Conservation (phyloP, 2,329 filamentous ascomycete species). For the Thermomyces lanuginosus region DNA sequence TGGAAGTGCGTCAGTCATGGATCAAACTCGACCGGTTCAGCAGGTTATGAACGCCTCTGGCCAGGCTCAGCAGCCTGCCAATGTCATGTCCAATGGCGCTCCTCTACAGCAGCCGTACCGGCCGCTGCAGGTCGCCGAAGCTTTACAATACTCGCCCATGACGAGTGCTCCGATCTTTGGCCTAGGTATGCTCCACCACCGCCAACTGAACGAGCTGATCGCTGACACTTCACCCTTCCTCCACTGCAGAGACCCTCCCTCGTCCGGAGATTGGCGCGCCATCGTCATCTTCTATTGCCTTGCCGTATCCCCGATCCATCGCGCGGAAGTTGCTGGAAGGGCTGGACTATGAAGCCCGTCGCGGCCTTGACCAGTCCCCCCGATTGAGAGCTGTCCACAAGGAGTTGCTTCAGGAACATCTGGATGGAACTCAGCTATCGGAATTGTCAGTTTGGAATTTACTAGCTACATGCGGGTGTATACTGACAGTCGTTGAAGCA, state of each 20-base stretch:
- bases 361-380: constrained; percentile 40
- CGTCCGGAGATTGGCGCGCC: constrained; percentile 27
- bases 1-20: too few relatives aligned
- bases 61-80: constrained; percentile 12
- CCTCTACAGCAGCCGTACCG: constrained; percentile 14
- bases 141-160: constrained; percentile 34
- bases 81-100: constrained; percentile 12
- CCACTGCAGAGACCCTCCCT: constrained; percentile 22
- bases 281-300: constrained; percentile 24
- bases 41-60: constrained; percentile 25
- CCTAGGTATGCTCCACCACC: constrained; percentile 18
- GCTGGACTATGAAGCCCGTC: constrained; percentile 54
- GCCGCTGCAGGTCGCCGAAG: constrained; percentile 31
- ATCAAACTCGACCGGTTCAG: constrained; percentile 26
- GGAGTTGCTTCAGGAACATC: constrained; percentile 51
- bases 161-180: constrained; percentile 33
- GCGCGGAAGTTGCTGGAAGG: constrained; percentile 43
- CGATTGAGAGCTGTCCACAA: constrained; percentile 55
- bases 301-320: constrained; percentile 33
- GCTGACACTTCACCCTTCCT: constrained; percentile 9
- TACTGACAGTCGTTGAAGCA: constrained; percentile 14
- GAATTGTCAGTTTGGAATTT: constrained; percentile 21
- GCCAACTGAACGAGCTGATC: constrained; percentile 8
- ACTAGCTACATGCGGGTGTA: constrained; percentile 1
- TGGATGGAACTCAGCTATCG: constrained; percentile 49